Evolutionary conservation across 1,284 basidiomycete species (phyloP).

Genomic region (Cryptococcus sp.): DNA sequence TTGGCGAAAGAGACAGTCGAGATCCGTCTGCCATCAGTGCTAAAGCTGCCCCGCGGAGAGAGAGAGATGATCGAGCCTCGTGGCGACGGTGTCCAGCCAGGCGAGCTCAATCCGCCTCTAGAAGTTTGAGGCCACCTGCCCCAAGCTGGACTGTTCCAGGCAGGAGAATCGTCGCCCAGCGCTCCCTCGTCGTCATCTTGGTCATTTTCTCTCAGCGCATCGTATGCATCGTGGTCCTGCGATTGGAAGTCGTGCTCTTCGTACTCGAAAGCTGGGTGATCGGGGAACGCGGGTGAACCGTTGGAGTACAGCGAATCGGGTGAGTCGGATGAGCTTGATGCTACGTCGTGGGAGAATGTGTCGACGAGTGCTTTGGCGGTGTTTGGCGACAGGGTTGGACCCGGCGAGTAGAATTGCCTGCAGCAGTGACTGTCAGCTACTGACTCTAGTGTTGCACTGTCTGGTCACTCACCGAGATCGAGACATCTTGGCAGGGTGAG

Average conservation of each 20-base stretch:
- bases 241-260: slow-evolving; percentile 3
- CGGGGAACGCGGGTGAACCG: slow-evolving; percentile 28
- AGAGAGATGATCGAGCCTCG: slow-evolving; percentile 36
- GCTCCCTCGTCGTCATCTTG: background rate
- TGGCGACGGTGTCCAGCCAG: slow-evolving; percentile 22
- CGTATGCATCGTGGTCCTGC: slow-evolving; percentile 24
- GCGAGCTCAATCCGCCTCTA: background rate
- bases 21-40: background rate
- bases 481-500: too few relatives aligned
- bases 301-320: slow-evolving; percentile 40
- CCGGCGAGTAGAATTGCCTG: too few relatives aligned
- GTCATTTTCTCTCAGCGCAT: slow-evolving; percentile 19
- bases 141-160: slow-evolving; percentile 19
- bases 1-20: slow-evolving; percentile 1
- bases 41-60: slow-evolving; percentile 24
- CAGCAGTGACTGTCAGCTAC: too few relatives aligned
- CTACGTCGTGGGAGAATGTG: slow-evolving; percentile 11
- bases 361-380: slow-evolving; percentile 14
- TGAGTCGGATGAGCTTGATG: slow-evolving; percentile 30
- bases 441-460: too few relatives aligned
- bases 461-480: background rate
- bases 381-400: slow-evolving; percentile 15
- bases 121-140: slow-evolving; percentile 26
- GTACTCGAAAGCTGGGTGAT: slow-evolving; percentile 29
- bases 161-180: slow-evolving; percentile 3